Evolutionary conservation across 2,329 filamentous ascomycete genomes (phyloP).

Genomic region (Colletotrichum noveboracense): DNA sequence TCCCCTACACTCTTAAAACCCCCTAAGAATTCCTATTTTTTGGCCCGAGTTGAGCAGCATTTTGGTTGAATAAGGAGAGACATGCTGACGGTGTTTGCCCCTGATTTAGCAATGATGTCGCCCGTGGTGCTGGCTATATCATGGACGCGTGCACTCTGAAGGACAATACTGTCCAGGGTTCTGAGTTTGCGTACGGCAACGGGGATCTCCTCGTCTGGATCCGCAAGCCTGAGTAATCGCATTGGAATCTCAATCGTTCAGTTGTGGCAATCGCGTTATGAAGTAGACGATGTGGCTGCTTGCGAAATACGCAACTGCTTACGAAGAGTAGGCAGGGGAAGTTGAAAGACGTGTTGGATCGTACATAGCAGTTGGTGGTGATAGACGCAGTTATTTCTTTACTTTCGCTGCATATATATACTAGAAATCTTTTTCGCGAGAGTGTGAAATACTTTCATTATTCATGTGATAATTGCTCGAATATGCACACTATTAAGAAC

Average conservation of each 20-base stretch:
- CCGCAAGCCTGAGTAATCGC: not conserved
- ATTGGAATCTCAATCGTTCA: accelerated
- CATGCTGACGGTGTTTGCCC: not conserved
- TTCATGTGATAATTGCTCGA: not conserved
- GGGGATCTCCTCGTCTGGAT: not conserved
- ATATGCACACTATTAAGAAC: not conserved
- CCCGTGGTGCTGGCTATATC: conserved; percentile 10
- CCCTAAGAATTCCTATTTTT: not conserved
- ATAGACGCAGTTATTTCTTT: not conserved
- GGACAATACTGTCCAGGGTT: conserved; percentile 14
- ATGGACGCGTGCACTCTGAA: conserved; percentile 18
- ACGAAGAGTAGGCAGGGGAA: not conserved
- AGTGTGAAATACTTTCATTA: not conserved
- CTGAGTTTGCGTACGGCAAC: conserved; percentile 6
- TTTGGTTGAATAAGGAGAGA: not conserved
- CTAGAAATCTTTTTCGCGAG: not conserved
- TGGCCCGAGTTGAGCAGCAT: not conserved
- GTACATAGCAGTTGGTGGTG: not conserved
- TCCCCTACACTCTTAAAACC: not conserved
- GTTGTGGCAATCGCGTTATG: not conserved
- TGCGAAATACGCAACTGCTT: not conserved
- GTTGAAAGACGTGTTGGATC: not conserved
- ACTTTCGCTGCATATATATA: not conserved
- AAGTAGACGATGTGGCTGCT: not conserved
- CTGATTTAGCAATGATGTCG: conserved; percentile 2